A percentile compares a stretch with the other conserved stretches of the same genome.
Evolutionary conservation across 441 rosid genomes (phyloP).

Genomic region (Arabidopsis lyrata): DNA sequence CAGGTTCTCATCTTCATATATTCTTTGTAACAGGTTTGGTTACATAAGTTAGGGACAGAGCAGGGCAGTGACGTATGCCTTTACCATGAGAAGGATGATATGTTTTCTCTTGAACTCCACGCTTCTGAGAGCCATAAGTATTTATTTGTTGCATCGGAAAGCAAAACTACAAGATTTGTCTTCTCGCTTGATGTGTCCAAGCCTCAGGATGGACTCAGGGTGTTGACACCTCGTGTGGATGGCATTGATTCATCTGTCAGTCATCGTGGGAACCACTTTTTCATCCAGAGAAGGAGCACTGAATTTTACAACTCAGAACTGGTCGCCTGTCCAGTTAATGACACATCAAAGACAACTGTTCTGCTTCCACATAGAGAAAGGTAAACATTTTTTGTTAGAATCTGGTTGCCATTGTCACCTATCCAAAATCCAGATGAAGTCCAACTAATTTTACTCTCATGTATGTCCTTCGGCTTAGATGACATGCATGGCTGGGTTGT

Average conservation of each 20-base stretch:
- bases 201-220: constrained; percentile 75
- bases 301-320: constrained; percentile 84
- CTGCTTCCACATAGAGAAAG: constrained; percentile 88
- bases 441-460: background rate
- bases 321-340: constrained; percentile 69
- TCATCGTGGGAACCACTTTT: constrained; percentile 89
- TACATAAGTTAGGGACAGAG: constrained; percentile 82
- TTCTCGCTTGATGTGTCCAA: constrained; percentile 69
- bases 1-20: constrained; percentile 37
- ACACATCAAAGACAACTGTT: constrained; percentile 61
- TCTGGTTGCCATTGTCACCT: constrained; percentile 8
- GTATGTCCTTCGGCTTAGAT: constrained; percentile 4
- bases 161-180: constrained; percentile 76
- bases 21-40: constrained; percentile 73
- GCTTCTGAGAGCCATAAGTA: constrained; percentile 80
- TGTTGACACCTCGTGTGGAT: constrained; percentile 74
- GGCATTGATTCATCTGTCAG: constrained; percentile 75
- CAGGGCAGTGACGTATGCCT: constrained; percentile 75
- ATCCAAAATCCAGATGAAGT: background rate
- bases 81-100: constrained; percentile 91
- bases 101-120: constrained; percentile 68
- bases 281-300: constrained; percentile 71
- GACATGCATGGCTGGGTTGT: constrained; percentile 13
- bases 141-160: constrained; percentile 74
- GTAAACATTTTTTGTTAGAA: constrained; percentile 44